Evolutionary conservation across 1,139 yeast species (phyloP), one percentile per base, ranked within the genome.

Genomic region (Torulaspora globosa): DNA sequence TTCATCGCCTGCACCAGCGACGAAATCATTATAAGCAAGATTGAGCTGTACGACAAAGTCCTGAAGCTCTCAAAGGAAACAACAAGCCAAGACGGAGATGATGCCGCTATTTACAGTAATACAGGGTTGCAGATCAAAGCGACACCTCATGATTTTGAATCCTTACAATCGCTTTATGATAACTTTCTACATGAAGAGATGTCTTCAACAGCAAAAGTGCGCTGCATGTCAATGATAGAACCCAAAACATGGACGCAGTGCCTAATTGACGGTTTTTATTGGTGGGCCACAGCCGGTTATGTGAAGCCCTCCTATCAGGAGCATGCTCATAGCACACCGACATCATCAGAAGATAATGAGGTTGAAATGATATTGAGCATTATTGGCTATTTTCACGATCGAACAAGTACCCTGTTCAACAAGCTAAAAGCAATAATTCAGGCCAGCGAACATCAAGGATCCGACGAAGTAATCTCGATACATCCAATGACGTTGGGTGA

Each of bases 251-350:
- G 89, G 80, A 69, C 74, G 37, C 87, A 83, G 57, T 73, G 76
- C 42, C 69, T 83, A 1, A 82, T 88, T 81, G 77, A 79, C 49
- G 88, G 90, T 0, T 74, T 85, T 49, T 73, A 84, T 32, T 84
- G 92, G 88, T 84, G 89, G 83, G 90, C 92, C 1, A 79, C 87
- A 28, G 94, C 95, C 2, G 95, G 95, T 4, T 82, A 77, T 51
- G 72, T 74, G 39, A 68, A 70, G 33, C 65, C 68, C 28, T 52
- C 67, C 8, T 72, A 71, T 49, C 63, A 68, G 21, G 70, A 69
- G 39, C 59, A 58, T 10, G 11, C 40, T 9, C 39, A 33, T 19
- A 67, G 65, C 31, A 46, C 52, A 21, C 62, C 58, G 27, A 56
- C 56, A 1, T 34, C 55, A 26, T 57, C 53, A 7, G 58, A 55